Evolutionary conservation across 2,329 filamentous ascomycete genomes (phyloP).

Genomic region (Cordyceps tenuipes): DNA sequence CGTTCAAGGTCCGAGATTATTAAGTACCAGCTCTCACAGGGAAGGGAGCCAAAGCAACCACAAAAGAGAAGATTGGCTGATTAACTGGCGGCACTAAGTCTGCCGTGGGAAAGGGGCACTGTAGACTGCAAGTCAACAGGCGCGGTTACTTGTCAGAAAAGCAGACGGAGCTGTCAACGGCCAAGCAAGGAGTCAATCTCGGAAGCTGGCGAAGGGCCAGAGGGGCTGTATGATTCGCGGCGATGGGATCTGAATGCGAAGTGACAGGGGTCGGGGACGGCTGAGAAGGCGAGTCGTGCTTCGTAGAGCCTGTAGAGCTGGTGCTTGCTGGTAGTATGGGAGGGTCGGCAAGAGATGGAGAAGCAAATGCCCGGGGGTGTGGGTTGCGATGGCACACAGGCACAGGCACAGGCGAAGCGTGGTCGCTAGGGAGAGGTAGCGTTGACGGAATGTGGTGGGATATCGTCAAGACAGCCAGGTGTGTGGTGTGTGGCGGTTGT

Average conservation of each 20-base stretch:
- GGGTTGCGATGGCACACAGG: background rate
- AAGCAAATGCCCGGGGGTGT: background rate
- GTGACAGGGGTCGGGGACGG: slow-evolving; percentile 5
- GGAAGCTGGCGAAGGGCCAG: background rate
- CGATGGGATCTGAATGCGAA: slow-evolving; percentile 10
- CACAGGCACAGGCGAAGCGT: background rate
- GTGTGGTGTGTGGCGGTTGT: background rate
- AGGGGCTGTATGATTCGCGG: slow-evolving; percentile 6
- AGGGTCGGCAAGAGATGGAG: slow-evolving; percentile 9
- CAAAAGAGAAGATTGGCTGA: background rate
- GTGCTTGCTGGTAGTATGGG: background rate
- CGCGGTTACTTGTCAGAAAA: background rate
- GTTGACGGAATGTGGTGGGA: slow-evolving; percentile 4
- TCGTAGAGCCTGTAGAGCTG: slow-evolving; percentile 9
- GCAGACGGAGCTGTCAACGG: background rate
- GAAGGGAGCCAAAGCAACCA: background rate
- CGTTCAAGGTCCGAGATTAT: slow-evolving; percentile 3
- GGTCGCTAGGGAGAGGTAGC: slow-evolving; percentile 6
- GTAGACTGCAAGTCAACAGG: background rate
- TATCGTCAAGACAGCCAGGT: slow-evolving; percentile 2
- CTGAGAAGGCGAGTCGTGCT: slow-evolving; percentile 6
- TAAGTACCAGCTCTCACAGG: background rate
- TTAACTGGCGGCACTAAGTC: background rate
- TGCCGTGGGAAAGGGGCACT: background rate
- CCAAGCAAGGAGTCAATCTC: slow-evolving; percentile 5